Conservation (phyloP, 345 rosid genomes). For the Erodium maritimum region DNA sequence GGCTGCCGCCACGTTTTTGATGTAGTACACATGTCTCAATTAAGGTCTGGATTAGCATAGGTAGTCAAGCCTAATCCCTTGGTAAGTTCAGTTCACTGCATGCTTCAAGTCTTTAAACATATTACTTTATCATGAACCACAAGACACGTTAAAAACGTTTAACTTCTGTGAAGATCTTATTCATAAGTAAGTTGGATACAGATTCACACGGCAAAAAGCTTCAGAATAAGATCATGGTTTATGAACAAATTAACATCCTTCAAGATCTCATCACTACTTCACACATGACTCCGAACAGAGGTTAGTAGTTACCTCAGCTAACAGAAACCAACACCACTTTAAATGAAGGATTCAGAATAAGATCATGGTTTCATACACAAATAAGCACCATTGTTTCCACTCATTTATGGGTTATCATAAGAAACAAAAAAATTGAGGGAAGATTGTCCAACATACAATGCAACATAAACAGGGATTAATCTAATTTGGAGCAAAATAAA, state of each 20-base stretch:
- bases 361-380: too few species aligned
- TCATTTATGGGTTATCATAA: too few species aligned
- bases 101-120: neutral
- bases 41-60: neutral
- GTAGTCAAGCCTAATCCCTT: neutral
- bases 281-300: too few species aligned
- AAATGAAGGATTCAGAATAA: too few species aligned
- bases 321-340: too few species aligned
- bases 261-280: too few species aligned
- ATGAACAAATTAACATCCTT: neutral
- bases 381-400: too few species aligned
- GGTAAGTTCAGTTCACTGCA: neutral
- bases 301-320: too few species aligned
- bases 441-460: too few species aligned
- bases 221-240: neutral
- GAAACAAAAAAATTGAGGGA: too few species aligned
- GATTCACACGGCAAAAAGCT: neutral
- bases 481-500: too few species aligned
- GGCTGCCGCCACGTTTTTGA: neutral
- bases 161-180: neutral
- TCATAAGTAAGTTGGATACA: neutral
- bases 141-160: neutral
- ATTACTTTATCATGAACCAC: neutral
- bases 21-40: neutral
- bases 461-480: too few species aligned